phyloP scores from a whole-genome alignment of 495 filamentous ascomycete genomes.

The Penicillium soppii region DNA sequence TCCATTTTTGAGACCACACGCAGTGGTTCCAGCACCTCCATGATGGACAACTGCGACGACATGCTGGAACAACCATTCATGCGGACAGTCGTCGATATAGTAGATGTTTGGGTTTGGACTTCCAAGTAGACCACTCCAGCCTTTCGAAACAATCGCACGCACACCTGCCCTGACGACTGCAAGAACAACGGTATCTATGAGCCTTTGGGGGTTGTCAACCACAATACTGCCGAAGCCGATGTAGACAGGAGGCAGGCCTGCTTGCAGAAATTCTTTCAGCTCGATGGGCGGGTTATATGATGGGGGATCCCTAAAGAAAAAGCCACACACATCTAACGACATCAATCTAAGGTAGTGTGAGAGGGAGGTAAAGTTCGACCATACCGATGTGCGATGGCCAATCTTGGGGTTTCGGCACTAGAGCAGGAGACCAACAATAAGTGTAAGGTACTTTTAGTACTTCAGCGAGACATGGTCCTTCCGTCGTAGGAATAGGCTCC shows the following conservation, averaged over 20 bases:
- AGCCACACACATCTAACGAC: slow-evolving; percentile 57
- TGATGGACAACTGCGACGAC: slow-evolving; percentile 62
- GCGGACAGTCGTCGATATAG: slow-evolving; percentile 60
- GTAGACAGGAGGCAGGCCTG: slow-evolving; percentile 58
- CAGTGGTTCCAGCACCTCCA: slow-evolving; percentile 61
- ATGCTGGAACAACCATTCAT: slow-evolving; percentile 63
- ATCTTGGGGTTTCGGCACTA: slow-evolving; percentile 61
- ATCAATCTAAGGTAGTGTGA: no score
- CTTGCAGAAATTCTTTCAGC: slow-evolving; percentile 51
- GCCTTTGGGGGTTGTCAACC: slow-evolving; percentile 54
- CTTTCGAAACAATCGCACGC: slow-evolving; percentile 60
- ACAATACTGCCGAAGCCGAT: slow-evolving; percentile 71
- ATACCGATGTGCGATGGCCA: slow-evolving; percentile 58
- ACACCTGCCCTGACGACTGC: slow-evolving; percentile 50
- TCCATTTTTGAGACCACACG: slow-evolving; percentile 52
- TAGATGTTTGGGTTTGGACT: slow-evolving; percentile 47
- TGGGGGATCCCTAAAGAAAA: slow-evolving; percentile 56
- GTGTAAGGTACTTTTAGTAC: slow-evolving; percentile 59
- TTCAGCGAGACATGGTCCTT: slow-evolving; percentile 34
- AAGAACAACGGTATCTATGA: slow-evolving; percentile 55
- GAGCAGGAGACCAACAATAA: slow-evolving; percentile 63
- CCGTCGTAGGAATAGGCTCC: slow-evolving; percentile 43
- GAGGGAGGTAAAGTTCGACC: not conserved
- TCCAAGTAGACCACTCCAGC: slow-evolving; percentile 62
- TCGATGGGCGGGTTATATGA: slow-evolving; percentile 52